Evolutionary conservation across 495 filamentous ascomycete genomes (phyloP).

Genomic region (Amphirosellinia nigrospora): DNA sequence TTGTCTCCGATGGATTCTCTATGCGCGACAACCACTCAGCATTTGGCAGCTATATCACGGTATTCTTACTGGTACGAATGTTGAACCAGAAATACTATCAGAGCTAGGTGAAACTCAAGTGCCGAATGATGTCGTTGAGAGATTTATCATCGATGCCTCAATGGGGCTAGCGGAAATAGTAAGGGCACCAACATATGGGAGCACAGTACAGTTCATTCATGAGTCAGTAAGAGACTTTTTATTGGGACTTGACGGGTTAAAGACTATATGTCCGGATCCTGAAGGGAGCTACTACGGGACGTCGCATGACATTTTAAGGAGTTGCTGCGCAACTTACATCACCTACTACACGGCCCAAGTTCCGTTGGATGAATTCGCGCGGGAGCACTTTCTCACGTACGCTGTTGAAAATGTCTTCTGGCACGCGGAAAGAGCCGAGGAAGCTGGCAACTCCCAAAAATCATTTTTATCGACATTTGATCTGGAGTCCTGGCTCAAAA

Average conservation of each 20-base stretch:
- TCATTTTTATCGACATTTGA: not conserved
- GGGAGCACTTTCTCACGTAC: not conserved
- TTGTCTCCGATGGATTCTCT: not conserved
- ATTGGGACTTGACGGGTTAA: not conserved
- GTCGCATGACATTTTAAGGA: not conserved
- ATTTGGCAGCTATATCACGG: not conserved
- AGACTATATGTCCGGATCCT: not conserved
- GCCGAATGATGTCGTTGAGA: not conserved
- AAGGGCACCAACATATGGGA: not conserved
- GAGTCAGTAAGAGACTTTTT: not conserved
- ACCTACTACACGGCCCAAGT: not conserved
- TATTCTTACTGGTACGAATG: not conserved
- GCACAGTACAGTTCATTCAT: not conserved
- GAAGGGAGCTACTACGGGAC: not conserved
- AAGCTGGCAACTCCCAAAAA: not conserved
- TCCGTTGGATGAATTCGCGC: not conserved
- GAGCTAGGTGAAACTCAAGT: not conserved
- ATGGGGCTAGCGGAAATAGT: not conserved
- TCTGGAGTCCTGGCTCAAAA: not conserved
- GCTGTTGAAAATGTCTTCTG: not conserved
- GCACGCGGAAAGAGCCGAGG: not conserved
- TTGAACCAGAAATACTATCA: not conserved
- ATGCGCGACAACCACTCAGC: not conserved
- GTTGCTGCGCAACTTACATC: not conserved
- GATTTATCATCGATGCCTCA: not conserved